Evolutionary conservation across 306 rosid species (phyloP), one percentile per base, ranked within the genome.

Genomic region (Myrica gale): DNA sequence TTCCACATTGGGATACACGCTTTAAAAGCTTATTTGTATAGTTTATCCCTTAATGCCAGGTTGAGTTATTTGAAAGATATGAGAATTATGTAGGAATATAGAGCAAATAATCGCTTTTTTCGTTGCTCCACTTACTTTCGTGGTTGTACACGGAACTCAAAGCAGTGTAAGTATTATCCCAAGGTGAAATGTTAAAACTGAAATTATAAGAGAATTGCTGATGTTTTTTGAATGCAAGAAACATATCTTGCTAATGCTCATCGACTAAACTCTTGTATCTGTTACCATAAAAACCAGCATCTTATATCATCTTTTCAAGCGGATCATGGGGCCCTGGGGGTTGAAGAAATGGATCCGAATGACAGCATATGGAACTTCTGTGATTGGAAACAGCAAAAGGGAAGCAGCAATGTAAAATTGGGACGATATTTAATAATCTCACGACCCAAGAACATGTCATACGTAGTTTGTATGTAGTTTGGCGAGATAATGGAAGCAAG

Each of bases 1-100:
- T 37, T 46, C 19, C 26, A 70, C 42, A 68, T 55, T 72, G 6
- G 20, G 10, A 21, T 23, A 45, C 15, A 65, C 54, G n/a, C 12
- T 37, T 39, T 43, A 46, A 32, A 17, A 54, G 23, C 77, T 1
- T 63, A 20, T 71, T 71, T 72, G 72, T 55, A 51, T 5, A 9
- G 57, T 57, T 9, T 19, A 37, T 23, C 48, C 60, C 69, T 6
- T 63, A n/a, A n/a, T n/a, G 37, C 23, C 17, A 11, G 58, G 55
- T 67, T 54, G 45, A 41, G 50, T 41, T 60, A 26, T 37, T 10
- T 7, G n/a, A 9, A 41, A 43, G 50, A 46, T 62, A 53, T 74
- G 76, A 62, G 69, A 67, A 74, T 23, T 61, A 65, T 13, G 21
- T 65, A 41, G 6, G 26, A 65, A 3, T 65, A 7, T 17, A 65